A percentile compares a stretch with the other conserved stretches of the same genome.
Evolutionary conservation across 2,329 filamentous ascomycete species (phyloP).

Genomic region (Aspergillus sojae): DNA sequence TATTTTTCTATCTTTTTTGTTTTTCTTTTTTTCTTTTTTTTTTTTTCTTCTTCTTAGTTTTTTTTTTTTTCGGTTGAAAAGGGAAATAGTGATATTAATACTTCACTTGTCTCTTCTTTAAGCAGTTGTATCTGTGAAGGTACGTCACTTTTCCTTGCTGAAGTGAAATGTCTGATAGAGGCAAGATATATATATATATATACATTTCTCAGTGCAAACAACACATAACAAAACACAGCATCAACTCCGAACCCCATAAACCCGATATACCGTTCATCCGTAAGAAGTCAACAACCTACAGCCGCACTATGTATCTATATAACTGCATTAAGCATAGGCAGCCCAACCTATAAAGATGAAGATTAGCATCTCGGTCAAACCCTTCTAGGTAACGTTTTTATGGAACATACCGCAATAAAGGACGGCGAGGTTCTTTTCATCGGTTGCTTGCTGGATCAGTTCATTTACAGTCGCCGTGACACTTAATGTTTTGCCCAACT

Average conservation of each 20-base stretch:
- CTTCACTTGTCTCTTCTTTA: background rate
- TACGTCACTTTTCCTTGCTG: too few relatives aligned
- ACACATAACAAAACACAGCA: background rate
- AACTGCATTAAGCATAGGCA: constrained; percentile 46
- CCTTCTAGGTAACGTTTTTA: background rate
- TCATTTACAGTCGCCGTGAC: constrained; percentile 96
- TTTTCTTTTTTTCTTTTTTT: too few relatives aligned
- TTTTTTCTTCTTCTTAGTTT: background rate
- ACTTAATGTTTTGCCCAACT: constrained; percentile 89
- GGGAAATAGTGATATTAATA: background rate
- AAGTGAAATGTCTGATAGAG: background rate
- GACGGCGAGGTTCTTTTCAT: constrained; percentile 88
- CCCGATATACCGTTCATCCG: background rate
- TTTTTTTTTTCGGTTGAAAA: background rate
- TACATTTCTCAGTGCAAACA: background rate
- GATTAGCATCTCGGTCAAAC: background rate
- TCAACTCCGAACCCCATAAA: background rate
- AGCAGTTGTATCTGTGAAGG: background rate
- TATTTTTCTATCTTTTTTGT: too few relatives aligned
- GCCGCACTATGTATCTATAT: background rate
- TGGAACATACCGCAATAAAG: constrained; percentile 72
- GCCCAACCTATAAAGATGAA: constrained; percentile 49
- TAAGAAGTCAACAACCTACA: background rate
- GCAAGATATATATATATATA: background rate
- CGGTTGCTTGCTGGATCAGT: constrained; percentile 91